These are phyloP conservation scores for Penstemon barbatus DNA, from an alignment of 257 asterid genomes.

Conservation along the genomic window DNA sequence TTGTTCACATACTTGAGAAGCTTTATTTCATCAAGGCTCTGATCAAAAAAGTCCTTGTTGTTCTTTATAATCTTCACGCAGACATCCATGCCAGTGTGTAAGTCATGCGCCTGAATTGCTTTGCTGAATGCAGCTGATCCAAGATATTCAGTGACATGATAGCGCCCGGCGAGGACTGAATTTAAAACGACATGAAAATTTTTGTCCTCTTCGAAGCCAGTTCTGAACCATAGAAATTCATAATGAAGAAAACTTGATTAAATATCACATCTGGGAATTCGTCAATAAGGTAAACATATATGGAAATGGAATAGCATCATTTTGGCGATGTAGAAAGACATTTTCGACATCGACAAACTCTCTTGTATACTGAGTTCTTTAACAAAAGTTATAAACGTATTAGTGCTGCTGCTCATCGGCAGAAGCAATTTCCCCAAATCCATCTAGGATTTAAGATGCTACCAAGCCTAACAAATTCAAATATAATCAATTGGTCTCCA, in stretches of 20 bases:
- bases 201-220: constrained; percentile 99
- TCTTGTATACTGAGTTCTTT: neutral
- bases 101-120: constrained; percentile 99
- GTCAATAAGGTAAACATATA: too few species aligned
- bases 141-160: constrained; percentile 98
- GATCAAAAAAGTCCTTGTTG: constrained; percentile 97
- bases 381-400: neutral
- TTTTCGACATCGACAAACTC: neutral
- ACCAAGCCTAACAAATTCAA: neutral
- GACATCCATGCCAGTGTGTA: constrained; percentile 99
- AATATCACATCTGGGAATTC: too few species aligned
- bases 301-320: constrained; percentile 5
- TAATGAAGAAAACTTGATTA: constrained; percentile 13
- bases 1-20: constrained; percentile 95
- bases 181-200: constrained; percentile 85
- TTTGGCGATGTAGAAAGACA: neutral
- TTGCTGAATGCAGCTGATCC: constrained; percentile 99
- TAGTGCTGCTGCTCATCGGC: neutral
- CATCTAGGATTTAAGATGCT: neutral
- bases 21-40: constrained; percentile 99
- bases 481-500: neutral
- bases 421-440: constrained; percentile 14
- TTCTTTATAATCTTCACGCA: constrained; percentile 96
- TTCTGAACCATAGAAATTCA: constrained; percentile 50
- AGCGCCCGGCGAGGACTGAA: constrained; percentile 93